Conservation (phyloP, 805 yeast genomes). For the Pichia cabralensis region DNA sequence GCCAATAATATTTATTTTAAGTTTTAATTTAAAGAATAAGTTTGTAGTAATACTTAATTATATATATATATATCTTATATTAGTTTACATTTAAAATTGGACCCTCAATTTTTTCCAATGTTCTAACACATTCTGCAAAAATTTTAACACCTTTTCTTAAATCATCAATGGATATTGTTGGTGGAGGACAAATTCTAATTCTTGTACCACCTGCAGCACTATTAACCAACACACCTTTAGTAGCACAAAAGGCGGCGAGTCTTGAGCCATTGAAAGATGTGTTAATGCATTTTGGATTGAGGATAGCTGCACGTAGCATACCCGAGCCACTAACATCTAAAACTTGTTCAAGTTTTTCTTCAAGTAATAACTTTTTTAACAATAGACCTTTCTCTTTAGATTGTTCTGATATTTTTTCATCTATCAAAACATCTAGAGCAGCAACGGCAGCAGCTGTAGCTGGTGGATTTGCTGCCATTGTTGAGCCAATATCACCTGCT, state of each 20-base stretch:
- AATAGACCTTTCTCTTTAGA: slow-evolving; percentile 15
- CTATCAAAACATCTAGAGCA: slow-evolving; percentile 20
- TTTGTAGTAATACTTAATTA: too few relatives aligned
- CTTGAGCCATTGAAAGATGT: slow-evolving; percentile 13
- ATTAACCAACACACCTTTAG: slow-evolving; percentile 16
- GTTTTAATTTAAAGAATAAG: too few relatives aligned
- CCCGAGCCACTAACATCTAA: slow-evolving; percentile 17
- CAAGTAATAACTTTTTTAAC: slow-evolving; percentile 11
- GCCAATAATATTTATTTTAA: too few relatives aligned
- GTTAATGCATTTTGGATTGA: slow-evolving; percentile 10
- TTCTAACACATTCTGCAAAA: slow-evolving; percentile 14
- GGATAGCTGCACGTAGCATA: slow-evolving; percentile 15
- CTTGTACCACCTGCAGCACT: slow-evolving; percentile 17
- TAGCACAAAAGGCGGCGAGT: slow-evolving; percentile 16
- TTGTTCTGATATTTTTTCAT: slow-evolving; percentile 15
- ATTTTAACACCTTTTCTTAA: slow-evolving; percentile 17
- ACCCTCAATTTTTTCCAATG: slow-evolving; percentile 8
- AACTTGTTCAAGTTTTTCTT: slow-evolving; percentile 13
- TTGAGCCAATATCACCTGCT: slow-evolving; percentile 20
- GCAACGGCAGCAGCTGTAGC: slow-evolving; percentile 23
- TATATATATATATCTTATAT: too few relatives aligned
- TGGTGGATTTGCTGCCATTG: slow-evolving; percentile 24
- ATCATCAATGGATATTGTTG: slow-evolving; percentile 15
- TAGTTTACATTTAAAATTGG: too few relatives aligned
- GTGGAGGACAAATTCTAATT: slow-evolving; percentile 21